Evolutionary conservation across 768 basidiomycete genomes (phyloP).

Genomic region (Tulasnella sp.): DNA sequence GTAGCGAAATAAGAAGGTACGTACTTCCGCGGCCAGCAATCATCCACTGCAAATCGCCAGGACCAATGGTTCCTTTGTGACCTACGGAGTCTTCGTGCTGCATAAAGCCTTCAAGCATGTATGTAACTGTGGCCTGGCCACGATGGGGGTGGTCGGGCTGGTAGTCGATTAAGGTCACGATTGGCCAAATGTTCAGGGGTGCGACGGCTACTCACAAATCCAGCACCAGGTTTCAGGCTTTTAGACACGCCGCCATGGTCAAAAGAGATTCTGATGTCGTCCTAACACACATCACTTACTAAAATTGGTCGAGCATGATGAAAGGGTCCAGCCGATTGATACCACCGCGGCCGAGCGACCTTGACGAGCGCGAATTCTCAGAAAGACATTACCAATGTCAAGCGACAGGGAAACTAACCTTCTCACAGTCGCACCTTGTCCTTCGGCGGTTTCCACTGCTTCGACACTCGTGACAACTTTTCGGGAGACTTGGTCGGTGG

Average conservation of each 20-base stretch:
- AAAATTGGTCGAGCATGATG: constrained; percentile 44
- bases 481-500: constrained; percentile 29
- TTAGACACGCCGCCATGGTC: background rate
- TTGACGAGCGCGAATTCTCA: background rate
- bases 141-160: constrained; percentile 83
- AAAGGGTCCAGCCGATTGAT: constrained; percentile 82
- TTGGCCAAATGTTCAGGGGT: background rate
- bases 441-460: constrained; percentile 64
- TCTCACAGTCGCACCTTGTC: constrained; percentile 70
- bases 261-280: too few species aligned
- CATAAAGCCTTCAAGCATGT: constrained; percentile 67
- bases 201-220: constrained; percentile 33
- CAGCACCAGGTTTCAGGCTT: constrained; percentile 23
- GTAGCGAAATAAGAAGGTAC: constrained; percentile 11
- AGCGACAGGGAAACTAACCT: constrained; percentile 26
- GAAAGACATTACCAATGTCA: background rate
- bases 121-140: constrained; percentile 79
- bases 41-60: constrained; percentile 96
- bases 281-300: constrained; percentile 7
- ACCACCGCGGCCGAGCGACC: constrained; percentile 66
- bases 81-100: constrained; percentile 88
- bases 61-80: constrained; percentile 35
- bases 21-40: constrained; percentile 37
- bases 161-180: background rate
- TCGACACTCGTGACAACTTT: constrained; percentile 61